Evolutionary conservation across 208 protist species (phyloP).

Genomic region (Phytomonas francai): DNA sequence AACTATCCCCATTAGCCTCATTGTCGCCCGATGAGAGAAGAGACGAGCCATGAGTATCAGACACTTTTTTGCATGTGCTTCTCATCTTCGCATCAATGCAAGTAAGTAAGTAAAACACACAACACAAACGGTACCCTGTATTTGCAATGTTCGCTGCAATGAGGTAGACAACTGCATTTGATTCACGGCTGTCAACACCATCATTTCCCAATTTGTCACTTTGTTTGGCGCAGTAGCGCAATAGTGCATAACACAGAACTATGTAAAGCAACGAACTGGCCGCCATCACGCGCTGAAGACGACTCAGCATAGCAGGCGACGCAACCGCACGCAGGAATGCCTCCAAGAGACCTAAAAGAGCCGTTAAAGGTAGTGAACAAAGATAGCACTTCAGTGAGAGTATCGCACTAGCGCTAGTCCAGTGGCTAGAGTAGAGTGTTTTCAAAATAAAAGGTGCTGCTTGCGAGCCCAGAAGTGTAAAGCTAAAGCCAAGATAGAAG

Average conservation of each 20-base stretch:
- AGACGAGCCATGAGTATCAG: not conserved
- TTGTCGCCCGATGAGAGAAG: not conserved
- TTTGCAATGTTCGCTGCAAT: not conserved
- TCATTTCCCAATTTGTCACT: not conserved
- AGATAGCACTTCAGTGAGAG: slow-evolving; percentile 76
- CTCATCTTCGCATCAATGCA: not conserved
- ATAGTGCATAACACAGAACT: slow-evolving; percentile 35
- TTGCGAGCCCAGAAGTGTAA: slow-evolving; percentile 61
- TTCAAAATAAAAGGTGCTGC: slow-evolving; percentile 47
- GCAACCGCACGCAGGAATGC: slow-evolving; percentile 68
- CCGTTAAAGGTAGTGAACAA: slow-evolving; percentile 59
- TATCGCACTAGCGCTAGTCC: slow-evolving; percentile 50
- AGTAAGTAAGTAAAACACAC: not conserved
- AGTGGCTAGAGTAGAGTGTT: slow-evolving; percentile 70
- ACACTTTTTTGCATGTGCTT: not conserved
- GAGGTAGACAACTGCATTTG: not conserved
- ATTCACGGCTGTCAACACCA: not conserved
- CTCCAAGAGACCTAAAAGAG: slow-evolving; percentile 82
- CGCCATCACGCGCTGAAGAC: slow-evolving; percentile 43
- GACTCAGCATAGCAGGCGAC: slow-evolving; percentile 23
- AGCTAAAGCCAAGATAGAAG: slow-evolving; percentile 57
- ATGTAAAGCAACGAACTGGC: slow-evolving; percentile 46
- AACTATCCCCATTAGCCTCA: not conserved
- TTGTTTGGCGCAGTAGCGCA: slow-evolving; percentile 1
- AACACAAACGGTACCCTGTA: not conserved